Conservation (phyloP, 192 early-diverging fungal species). For the Diversispora epigaea region DNA sequence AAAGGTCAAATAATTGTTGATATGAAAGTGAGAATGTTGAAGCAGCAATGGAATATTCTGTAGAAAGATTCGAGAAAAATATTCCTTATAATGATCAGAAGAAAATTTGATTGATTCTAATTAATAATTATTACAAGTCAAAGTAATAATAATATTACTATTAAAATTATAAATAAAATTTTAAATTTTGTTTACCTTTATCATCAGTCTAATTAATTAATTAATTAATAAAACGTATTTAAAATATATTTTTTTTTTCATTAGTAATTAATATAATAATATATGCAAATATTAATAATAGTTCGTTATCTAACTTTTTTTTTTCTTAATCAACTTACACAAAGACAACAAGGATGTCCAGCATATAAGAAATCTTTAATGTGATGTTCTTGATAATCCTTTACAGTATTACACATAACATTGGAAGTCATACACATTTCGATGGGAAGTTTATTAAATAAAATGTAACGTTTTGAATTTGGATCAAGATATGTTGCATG, state of each 20-base stretch:
- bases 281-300: background rate
- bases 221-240: background rate
- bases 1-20: slow-evolving; percentile 43
- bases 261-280: background rate
- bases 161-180: background rate
- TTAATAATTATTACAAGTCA: too few relatives aligned
- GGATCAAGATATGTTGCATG: slow-evolving; percentile 55
- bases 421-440: slow-evolving; percentile 70
- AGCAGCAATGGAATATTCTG: slow-evolving; percentile 41
- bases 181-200: slow-evolving; percentile 32
- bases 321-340: slow-evolving; percentile 38
- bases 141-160: background rate
- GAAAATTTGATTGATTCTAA: background rate
- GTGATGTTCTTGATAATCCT: slow-evolving; percentile 54
- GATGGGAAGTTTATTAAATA: slow-evolving; percentile 45
- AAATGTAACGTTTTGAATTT: slow-evolving; percentile 34
- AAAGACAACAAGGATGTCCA: slow-evolving; percentile 52
- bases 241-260: too few relatives aligned
- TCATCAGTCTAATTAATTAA: slow-evolving; percentile 40
- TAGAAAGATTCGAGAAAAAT: slow-evolving; percentile 42
- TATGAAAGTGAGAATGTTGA: slow-evolving; percentile 36
- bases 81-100: slow-evolving; percentile 25
- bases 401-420: slow-evolving; percentile 54
- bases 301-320: background rate
- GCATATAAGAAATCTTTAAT: slow-evolving; percentile 43